phyloP scores from a whole-genome alignment of 2,329 filamentous ascomycete genomes.

The Ophiocordyceps camponoti-rufipedis region DNA sequence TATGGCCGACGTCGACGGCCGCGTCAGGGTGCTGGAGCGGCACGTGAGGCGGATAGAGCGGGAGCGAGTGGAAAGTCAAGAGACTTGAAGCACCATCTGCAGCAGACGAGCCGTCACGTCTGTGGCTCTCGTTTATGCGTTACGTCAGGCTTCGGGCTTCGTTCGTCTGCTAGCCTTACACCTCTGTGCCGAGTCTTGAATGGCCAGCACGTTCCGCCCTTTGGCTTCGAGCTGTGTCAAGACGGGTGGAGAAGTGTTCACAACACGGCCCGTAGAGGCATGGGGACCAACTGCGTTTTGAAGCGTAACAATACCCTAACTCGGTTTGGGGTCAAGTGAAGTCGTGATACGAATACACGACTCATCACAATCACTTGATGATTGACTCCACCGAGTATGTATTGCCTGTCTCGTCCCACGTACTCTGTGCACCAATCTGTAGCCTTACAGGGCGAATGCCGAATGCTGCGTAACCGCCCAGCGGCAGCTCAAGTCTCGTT shows the following conservation, averaged over 20 bases:
- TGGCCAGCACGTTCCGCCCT: no score
- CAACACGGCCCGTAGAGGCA: no score
- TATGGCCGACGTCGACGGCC: constrained; percentile 53
- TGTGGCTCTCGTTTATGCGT: background rate
- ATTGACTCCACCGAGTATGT: background rate
- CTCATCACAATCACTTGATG: background rate
- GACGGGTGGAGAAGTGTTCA: no score
- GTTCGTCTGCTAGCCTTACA: background rate
- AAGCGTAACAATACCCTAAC: no score
- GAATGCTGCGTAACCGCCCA: background rate
- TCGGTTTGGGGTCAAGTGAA: no score
- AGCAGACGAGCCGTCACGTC: background rate
- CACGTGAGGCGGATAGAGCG: constrained; percentile 45
- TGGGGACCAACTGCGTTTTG: no score
- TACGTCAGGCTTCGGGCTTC: background rate
- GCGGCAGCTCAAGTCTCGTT: no score
- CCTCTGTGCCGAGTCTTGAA: no score
- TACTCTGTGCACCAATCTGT: background rate
- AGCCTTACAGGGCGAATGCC: background rate
- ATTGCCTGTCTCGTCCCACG: background rate
- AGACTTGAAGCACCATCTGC: constrained; percentile 2
- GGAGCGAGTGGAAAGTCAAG: constrained; percentile 30
- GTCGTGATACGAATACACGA: background rate
- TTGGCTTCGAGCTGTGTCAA: no score
- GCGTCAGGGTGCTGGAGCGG: constrained; percentile 47